phyloP scores from a whole-genome alignment of 192 early-diverging fungal genomes.

The Lunasporangiospora selenospora region DNA sequence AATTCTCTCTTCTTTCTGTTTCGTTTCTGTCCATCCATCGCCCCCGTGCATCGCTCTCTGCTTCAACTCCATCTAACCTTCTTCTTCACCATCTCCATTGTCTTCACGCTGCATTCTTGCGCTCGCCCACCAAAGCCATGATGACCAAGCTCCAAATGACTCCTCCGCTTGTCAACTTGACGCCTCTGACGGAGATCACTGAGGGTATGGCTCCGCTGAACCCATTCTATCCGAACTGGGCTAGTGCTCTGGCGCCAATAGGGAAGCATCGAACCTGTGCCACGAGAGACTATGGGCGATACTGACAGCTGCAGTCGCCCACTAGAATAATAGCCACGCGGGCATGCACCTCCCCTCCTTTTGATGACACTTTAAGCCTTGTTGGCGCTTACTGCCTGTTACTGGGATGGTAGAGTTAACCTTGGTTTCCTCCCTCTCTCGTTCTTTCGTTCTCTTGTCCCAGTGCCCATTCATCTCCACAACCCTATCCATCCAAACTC shows the following conservation, averaged over 20 bases:
- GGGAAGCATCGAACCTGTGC: neutral
- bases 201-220: constrained; percentile 37
- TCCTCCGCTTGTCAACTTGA: constrained; percentile 49
- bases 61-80: neutral
- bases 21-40: neutral
- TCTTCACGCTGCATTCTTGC: neutral
- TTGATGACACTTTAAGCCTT: too few species aligned
- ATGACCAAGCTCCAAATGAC: constrained; percentile 44
- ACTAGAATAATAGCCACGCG: too few species aligned
- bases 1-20: neutral
- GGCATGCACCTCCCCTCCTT: too few species aligned
- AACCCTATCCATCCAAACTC: constrained; percentile 52
- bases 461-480: constrained; percentile 51
- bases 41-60: neutral
- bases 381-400: too few species aligned
- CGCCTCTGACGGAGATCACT: constrained; percentile 23
- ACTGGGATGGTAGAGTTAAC: too few species aligned
- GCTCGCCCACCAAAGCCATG: neutral
- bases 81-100: neutral
- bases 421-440: neutral
- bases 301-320: too few species aligned
- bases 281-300: neutral
- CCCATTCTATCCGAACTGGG: neutral
- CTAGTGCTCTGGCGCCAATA: neutral
- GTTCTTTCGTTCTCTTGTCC: too few species aligned